Conservation (phyloP, 129 eudicot species). For the Flaveria ramosissima region DNA sequence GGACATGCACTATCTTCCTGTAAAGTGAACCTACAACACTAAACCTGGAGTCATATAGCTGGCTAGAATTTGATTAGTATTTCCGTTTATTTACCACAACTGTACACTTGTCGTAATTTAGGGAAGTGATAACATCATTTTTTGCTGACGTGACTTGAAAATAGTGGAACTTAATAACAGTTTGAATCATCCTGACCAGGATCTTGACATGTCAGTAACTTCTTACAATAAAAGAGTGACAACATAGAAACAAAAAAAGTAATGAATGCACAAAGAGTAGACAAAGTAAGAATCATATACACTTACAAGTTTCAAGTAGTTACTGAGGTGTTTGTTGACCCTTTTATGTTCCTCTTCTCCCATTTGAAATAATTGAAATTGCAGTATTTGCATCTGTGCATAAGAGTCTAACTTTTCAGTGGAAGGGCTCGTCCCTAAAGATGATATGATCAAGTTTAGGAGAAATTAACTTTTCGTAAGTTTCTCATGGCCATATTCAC, state of each 20-base stretch:
- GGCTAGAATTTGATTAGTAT: neutral
- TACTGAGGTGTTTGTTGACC: slow-evolving; percentile 14
- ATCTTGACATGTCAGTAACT: neutral
- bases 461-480: neutral
- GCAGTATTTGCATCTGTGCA: neutral
- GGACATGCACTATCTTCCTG: neutral
- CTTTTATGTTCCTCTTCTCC: neutral
- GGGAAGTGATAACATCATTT: neutral
- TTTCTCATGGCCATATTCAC: neutral
- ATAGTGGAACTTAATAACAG: neutral
- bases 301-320: slow-evolving; percentile 7
- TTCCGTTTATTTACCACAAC: neutral
- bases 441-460: neutral
- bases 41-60: neutral
- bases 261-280: neutral
- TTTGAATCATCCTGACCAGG: neutral
- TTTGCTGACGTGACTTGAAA: neutral
- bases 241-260: neutral
- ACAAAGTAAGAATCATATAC: slow-evolving; percentile 9
- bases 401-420: neutral
- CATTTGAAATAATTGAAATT: neutral
- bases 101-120: slow-evolving; percentile 4
- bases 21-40: neutral
- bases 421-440: neutral
- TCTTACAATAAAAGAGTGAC: neutral